Percentiles rank a stretch among this genome's conserved stretches.
phyloP scores from a whole-genome alignment of 2,329 filamentous ascomycete genomes.

The Claviceps monticola region DNA sequence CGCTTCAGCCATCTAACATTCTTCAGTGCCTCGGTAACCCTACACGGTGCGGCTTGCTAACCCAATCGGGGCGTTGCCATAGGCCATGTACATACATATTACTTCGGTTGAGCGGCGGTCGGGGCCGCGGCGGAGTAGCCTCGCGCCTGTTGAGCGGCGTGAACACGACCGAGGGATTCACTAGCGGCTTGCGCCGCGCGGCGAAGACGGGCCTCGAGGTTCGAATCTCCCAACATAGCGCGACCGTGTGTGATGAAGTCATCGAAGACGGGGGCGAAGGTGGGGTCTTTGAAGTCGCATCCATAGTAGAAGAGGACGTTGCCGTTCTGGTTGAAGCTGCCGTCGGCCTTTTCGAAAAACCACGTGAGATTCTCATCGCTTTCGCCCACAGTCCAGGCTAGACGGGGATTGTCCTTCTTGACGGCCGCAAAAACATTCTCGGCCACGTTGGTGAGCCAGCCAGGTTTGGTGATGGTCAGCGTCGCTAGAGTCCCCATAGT shows the following conservation, averaged over 20 bases:
- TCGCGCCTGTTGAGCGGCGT: slow-evolving; percentile 12
- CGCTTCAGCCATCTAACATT: too few relatives aligned
- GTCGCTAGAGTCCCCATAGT: slow-evolving; percentile 73
- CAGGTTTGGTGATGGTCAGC: slow-evolving; percentile 83
- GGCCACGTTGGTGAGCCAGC: slow-evolving; percentile 86
- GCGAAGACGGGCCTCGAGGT: slow-evolving; percentile 74
- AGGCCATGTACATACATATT: not conserved
- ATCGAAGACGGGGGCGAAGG: slow-evolving; percentile 64
- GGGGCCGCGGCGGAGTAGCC: slow-evolving; percentile 7
- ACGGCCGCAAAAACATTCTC: slow-evolving; percentile 91
- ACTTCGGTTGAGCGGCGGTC: not conserved
- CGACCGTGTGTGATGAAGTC: slow-evolving; percentile 74
- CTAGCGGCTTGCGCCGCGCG: slow-evolving; percentile 60
- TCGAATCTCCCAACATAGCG: slow-evolving; percentile 79
- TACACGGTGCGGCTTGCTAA: too few relatives aligned
- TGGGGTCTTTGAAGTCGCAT: slow-evolving; percentile 63
- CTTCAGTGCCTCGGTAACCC: too few relatives aligned
- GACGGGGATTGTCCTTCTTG: slow-evolving; percentile 82
- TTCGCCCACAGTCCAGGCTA: slow-evolving; percentile 93
- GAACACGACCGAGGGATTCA: slow-evolving; percentile 23
- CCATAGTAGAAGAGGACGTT: slow-evolving; percentile 97
- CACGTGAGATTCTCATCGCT: slow-evolving; percentile 94
- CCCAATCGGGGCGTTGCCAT: too few relatives aligned
- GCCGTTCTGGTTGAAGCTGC: slow-evolving; percentile 71
- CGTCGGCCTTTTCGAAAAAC: slow-evolving; percentile 96